A percentile compares a stretch with the other conserved stretches of the same genome.
These are phyloP conservation scores for Mycena vitilis DNA, from an alignment of 768 basidiomycete genomes.

Conservation along the genomic window DNA sequence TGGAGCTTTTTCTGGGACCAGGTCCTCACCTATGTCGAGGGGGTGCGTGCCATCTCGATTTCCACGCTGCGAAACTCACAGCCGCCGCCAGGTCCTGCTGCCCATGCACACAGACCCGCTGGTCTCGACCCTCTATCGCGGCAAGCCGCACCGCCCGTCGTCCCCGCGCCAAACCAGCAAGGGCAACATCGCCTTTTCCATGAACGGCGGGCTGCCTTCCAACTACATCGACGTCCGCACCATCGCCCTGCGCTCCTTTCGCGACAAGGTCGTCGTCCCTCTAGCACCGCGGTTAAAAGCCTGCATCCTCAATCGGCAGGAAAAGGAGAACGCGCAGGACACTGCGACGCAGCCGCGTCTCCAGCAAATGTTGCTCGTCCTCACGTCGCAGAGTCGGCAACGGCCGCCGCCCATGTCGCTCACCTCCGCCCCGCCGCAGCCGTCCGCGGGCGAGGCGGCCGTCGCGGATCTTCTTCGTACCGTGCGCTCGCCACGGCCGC, in stretches of 20 bases:
- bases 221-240: conserved; percentile 83
- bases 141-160: conserved; percentile 64
- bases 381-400: conserved; percentile 76
- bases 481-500: conserved; percentile 65
- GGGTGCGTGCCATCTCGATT: conserved; percentile 58
- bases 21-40: conserved; percentile 88
- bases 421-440: conserved; percentile 65
- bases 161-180: conserved; percentile 65
- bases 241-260: conserved; percentile 82
- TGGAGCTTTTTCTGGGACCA: conserved; percentile 97
- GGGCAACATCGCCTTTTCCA: conserved; percentile 50
- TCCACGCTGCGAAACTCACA: neutral
- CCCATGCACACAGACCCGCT: conserved; percentile 58
- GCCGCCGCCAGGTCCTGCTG: conserved; percentile 45
- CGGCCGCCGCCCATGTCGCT: conserved; percentile 70
- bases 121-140: conserved; percentile 75
- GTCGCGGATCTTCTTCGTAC: conserved; percentile 73
- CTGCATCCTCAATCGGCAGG: conserved; percentile 65
- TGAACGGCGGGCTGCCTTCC: conserved; percentile 48
- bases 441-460: conserved; percentile 74
- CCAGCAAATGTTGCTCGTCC: conserved; percentile 66
- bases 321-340: conserved; percentile 44
- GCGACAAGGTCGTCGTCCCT: conserved; percentile 82
- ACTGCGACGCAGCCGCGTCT: conserved; percentile 12
- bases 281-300: conserved; percentile 65